Evolutionary conservation across 176 grass and related monocot species (phyloP).

Genomic region (Rhynchospora breviuscula): DNA sequence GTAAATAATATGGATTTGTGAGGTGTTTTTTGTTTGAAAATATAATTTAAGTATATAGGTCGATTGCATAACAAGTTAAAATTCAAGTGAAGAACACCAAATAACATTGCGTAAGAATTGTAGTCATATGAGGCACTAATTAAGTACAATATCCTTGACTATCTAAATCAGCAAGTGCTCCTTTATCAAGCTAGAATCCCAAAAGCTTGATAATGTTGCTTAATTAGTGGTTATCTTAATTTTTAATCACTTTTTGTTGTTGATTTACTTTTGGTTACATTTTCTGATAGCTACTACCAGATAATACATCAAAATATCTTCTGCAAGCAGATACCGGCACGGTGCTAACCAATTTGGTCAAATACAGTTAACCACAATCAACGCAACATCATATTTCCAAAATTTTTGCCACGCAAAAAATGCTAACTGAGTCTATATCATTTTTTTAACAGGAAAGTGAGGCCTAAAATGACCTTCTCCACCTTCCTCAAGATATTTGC

Average conservation of each 20-base stretch:
- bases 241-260: background rate
- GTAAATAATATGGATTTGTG: background rate
- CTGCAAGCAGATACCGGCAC: background rate
- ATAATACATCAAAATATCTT: background rate
- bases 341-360: background rate
- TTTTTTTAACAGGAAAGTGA: constrained; percentile 53
- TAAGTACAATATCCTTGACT: background rate
- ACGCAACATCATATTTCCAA: background rate
- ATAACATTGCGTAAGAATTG: background rate
- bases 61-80: background rate
- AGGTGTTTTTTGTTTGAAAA: background rate
- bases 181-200: background rate
- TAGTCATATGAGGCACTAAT: background rate
- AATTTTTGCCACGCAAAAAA: background rate
- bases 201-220: background rate
- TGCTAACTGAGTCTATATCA: constrained; percentile 3
- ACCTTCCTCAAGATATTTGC: constrained; percentile 65
- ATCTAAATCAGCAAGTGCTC: background rate
- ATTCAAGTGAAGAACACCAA: background rate
- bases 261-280: background rate
- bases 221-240: background rate
- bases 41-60: background rate
- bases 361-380: background rate
- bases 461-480: constrained; percentile 52
- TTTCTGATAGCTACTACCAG: background rate